Evolutionary conservation across 306 rosid species (phyloP).

Genomic region (Corylus heterophylla): DNA sequence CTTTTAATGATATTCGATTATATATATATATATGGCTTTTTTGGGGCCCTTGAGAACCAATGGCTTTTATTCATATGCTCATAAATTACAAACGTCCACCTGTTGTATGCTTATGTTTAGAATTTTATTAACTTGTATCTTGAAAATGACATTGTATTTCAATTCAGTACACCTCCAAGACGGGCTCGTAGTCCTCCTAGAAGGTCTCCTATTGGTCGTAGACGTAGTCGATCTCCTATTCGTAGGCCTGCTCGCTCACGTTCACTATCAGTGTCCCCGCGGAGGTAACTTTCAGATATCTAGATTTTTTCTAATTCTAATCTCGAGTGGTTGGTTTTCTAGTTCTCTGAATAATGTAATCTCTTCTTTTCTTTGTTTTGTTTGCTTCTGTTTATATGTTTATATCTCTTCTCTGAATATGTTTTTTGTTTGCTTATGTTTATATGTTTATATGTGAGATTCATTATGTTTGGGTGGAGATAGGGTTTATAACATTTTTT

Average conservation of each 20-base stretch:
- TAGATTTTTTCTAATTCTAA: constrained; percentile 9
- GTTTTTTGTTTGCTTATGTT: background rate
- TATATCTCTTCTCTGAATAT: background rate
- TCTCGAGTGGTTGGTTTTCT: background rate
- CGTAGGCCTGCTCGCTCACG: constrained; percentile 82
- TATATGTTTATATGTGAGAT: background rate
- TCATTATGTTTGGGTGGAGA: constrained; percentile 12
- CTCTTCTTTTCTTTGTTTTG: background rate
- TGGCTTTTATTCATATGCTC: background rate
- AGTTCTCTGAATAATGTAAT: background rate
- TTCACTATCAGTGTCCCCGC: constrained; percentile 88
- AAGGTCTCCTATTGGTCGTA: constrained; percentile 83
- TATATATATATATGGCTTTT: background rate
- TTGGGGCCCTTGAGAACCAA: background rate
- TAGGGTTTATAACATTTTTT: background rate
- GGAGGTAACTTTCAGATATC: constrained; percentile 57
- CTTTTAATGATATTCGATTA: too few relatives aligned
- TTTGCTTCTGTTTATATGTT: background rate
- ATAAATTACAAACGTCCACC: background rate
- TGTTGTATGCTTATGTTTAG: background rate
- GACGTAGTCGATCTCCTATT: constrained; percentile 88
- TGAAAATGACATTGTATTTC: constrained; percentile 22
- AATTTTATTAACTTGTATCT: background rate
- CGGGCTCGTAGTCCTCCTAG: constrained; percentile 94
- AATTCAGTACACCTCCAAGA: constrained; percentile 75